These are phyloP conservation scores for Isochrysis galbana DNA, from an alignment of 78 protist species.

Conservation along the genomic window DNA sequence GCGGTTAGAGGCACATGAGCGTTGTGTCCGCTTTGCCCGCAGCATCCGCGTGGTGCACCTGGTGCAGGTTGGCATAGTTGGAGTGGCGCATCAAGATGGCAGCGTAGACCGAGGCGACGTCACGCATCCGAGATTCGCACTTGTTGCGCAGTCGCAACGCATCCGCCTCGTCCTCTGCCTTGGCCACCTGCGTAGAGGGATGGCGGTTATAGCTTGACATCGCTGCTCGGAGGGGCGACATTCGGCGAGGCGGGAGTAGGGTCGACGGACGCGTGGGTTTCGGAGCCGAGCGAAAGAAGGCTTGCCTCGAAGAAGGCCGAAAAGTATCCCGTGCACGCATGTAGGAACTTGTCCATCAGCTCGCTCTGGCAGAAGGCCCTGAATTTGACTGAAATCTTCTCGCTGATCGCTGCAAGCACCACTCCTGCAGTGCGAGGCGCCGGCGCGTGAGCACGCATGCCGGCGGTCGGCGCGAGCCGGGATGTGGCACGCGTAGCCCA, in stretches of 20 bases:
- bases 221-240: too few relatives aligned
- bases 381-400: background rate
- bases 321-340: background rate
- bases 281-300: too few relatives aligned
- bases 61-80: background rate
- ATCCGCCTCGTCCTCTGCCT: too few relatives aligned
- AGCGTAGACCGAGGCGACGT: background rate
- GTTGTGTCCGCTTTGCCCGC: too few relatives aligned
- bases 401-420: background rate
- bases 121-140: background rate
- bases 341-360: background rate
- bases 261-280: too few relatives aligned
- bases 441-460: background rate
- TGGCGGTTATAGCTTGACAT: background rate
- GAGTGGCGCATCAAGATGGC: background rate
- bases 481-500: too few relatives aligned
- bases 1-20: too few relatives aligned
- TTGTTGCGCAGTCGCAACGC: too few relatives aligned
- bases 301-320: conserved; percentile 4
- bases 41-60: background rate
- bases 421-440: background rate
- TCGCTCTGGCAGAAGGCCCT: background rate
- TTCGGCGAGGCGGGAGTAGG: too few relatives aligned
- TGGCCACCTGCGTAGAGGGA: too few relatives aligned
- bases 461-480: too few relatives aligned